These are phyloP conservation scores for Leishmania lainsoni DNA, from an alignment of 208 protist genomes.

Conservation along the genomic window DNA sequence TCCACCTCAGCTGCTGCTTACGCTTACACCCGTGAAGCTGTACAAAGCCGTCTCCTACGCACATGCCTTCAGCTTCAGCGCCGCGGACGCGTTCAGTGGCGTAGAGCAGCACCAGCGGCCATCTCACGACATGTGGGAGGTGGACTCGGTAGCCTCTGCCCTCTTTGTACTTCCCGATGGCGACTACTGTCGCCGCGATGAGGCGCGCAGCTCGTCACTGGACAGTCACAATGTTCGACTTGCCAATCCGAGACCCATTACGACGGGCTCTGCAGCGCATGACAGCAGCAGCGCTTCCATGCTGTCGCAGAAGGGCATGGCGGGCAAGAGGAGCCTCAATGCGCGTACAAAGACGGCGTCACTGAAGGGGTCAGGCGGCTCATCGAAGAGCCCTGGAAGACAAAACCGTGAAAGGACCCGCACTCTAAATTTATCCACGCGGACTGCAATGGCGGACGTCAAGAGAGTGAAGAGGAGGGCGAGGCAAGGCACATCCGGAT, in stretches of 20 bases:
- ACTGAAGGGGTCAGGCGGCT: neutral
- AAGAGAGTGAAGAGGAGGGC: neutral
- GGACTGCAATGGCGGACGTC: neutral
- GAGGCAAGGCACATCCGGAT: neutral
- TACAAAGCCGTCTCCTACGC: conserved; percentile 14
- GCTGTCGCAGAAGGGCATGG: neutral
- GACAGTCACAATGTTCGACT: conserved; percentile 15
- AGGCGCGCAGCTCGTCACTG: conserved; percentile 17
- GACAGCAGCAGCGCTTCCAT: neutral
- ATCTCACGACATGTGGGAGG: neutral
- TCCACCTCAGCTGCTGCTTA: conserved; percentile 14
- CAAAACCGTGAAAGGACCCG: neutral
- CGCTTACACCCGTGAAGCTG: conserved; percentile 16
- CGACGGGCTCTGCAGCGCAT: neutral
- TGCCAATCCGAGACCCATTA: neutral
- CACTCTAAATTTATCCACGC: neutral
- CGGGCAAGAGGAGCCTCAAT: neutral
- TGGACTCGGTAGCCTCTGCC: conserved; percentile 7
- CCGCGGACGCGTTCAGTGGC: neutral
- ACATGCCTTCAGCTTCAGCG: conserved; percentile 26
- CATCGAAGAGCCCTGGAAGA: neutral
- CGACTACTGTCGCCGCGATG: neutral
- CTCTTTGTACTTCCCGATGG: conserved; percentile 14
- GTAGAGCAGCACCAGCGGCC: neutral
- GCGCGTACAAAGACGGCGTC: neutral